Evolutionary conservation across 2,329 filamentous ascomycete genomes (phyloP), one percentile per base, ranked within the genome.

Genomic region (Sarocladiaceae sp.): DNA sequence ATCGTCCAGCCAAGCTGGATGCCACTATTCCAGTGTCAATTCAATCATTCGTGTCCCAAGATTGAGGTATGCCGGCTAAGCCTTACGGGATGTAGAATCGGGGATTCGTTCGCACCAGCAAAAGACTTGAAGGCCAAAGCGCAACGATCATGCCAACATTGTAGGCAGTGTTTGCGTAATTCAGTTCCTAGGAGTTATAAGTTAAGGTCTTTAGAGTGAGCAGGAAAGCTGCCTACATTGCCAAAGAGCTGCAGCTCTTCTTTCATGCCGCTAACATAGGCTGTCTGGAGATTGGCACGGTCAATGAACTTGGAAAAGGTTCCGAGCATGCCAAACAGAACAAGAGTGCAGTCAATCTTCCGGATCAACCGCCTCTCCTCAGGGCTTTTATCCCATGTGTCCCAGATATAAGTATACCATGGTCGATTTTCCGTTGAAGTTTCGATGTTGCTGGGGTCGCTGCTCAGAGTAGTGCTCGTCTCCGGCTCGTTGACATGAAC

Each of bases 1-100:
- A 54, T 34, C 24, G 49, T 53, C 52, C 52, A 54, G 3, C 46
- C 31, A 1, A 53, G 45, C 32, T 54, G 49, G 34, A 51, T 48
- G 3, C 42, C 26, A 29, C 26, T 29, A 29, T 29, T 29, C 26
- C 26, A 13, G 13, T 9, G 26, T 29, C 26, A 29, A 29, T 29
- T 29, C 9, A 29, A 9, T 9, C 26, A 29, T 9, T 29, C 26
- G 7, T 13, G 9, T 9, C 26, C 26, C 26, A 9, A 13, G 9
- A 13, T 29, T 13, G 13, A 29, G 26, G 7, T 29, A 9, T 29
- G n/a, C n/a, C n/a, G n/a, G n/a, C n/a, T n/a, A n/a, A n/a, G n/a
- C n/a, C 26, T 29, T 29, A 51, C 6, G 52, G 52, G n/a, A 54
- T 40, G 27, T 53, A 50, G 45, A 47, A 53, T 2, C 31, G 19